Conservation (phyloP, 805 yeast genomes). For the Metschnikowia aberdeeniae region DNA sequence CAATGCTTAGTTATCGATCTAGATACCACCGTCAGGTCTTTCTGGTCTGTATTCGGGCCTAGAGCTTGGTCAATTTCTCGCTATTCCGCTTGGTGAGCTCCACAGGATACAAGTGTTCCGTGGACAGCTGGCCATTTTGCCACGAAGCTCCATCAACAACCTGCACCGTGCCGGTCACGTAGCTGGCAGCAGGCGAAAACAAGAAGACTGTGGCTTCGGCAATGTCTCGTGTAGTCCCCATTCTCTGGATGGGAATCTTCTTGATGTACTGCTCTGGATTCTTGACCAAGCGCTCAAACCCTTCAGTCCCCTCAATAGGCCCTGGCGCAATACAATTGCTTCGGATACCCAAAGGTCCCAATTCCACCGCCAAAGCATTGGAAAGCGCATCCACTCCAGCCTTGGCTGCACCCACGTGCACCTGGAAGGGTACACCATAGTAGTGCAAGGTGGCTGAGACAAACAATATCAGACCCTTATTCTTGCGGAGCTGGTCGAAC, state of each 20-base stretch:
- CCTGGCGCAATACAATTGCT: constrained; percentile 28
- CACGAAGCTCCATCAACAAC: constrained; percentile 29
- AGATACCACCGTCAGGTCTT: no score
- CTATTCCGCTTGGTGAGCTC: constrained; percentile 17
- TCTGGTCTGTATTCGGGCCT: not conserved
- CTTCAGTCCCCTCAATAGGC: constrained; percentile 27
- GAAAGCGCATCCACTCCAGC: constrained; percentile 30
- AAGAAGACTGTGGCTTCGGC: constrained; percentile 28
- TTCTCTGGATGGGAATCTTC: constrained; percentile 23
- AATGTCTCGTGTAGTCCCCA: constrained; percentile 26
- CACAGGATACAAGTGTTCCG: constrained; percentile 30
- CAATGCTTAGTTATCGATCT: no score
- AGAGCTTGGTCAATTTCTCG: constrained; percentile 14
- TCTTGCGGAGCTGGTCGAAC: constrained; percentile 34
- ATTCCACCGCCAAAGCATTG: constrained; percentile 28
- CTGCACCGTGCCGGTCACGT: constrained; percentile 24
- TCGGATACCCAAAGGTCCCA: constrained; percentile 29
- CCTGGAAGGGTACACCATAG: constrained; percentile 40
- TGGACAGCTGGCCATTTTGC: constrained; percentile 22
- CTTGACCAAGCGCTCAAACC: constrained; percentile 21
- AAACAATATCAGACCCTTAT: constrained; percentile 34
- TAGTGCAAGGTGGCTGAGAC: constrained; percentile 43
- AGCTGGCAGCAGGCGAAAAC: constrained; percentile 25
- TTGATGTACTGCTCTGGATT: constrained; percentile 9
- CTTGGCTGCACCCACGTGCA: constrained; percentile 29